Evolutionary conservation across 1,284 basidiomycete species (phyloP).

Genomic region (Microbotryum violaceum): DNA sequence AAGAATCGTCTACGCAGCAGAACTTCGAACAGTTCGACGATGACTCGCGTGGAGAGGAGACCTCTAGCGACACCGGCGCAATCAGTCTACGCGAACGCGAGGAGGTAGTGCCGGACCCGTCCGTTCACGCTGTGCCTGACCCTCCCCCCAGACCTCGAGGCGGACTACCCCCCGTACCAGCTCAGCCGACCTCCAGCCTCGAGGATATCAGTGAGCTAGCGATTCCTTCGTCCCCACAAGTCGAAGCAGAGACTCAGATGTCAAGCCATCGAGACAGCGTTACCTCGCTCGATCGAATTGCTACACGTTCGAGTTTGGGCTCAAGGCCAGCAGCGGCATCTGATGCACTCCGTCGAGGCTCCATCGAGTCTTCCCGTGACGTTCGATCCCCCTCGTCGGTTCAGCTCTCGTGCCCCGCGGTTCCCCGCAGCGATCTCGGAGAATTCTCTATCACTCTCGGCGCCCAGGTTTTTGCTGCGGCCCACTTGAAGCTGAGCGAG

Average conservation of each 20-base stretch:
- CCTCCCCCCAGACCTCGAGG: not conserved
- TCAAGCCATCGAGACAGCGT: not conserved
- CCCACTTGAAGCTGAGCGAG: conserved; percentile 56
- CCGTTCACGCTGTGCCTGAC: no score
- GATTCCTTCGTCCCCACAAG: no score
- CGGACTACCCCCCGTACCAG: not conserved
- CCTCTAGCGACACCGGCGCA: no score
- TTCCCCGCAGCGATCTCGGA: not conserved
- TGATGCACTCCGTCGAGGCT: conserved; percentile 38
- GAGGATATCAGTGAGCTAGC: no score
- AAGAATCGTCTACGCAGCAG: not conserved
- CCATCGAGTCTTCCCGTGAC: conserved; percentile 7
- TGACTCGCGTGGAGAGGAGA: not conserved
- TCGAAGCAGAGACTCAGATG: no score
- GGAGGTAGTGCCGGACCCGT: not conserved
- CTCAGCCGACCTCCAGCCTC: not conserved
- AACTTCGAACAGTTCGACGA: not conserved
- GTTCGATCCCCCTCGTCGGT: conserved; percentile 26
- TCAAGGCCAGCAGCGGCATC: conserved; percentile 46
- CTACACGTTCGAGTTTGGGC: conserved; percentile 39
- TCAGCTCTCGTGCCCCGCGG: conserved; percentile 17
- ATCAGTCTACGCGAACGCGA: not conserved
- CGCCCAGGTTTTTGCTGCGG: conserved; percentile 60
- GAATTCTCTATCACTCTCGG: conserved; percentile 65
- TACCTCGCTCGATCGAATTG: not conserved